A percentile compares a stretch with the other conserved stretches of the same genome.
These are phyloP conservation scores for Lodderomyces oxycetoniae DNA, from an alignment of 1,139 yeast genomes.

Conservation along the genomic window DNA sequence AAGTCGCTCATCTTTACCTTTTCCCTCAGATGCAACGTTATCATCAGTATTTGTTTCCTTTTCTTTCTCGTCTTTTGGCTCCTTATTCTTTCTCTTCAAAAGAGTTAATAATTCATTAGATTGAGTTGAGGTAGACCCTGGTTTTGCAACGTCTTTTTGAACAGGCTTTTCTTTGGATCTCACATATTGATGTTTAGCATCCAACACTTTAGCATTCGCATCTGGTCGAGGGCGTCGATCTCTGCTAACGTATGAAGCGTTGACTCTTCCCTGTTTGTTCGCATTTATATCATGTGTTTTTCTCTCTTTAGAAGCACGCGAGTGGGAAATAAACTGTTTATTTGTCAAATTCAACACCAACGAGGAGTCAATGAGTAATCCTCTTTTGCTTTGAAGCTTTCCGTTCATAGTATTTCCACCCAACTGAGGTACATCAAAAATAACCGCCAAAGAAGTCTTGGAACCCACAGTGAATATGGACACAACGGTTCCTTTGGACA, in stretches of 20 bases:
- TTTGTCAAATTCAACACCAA: constrained; percentile 72
- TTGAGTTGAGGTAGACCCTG: neutral
- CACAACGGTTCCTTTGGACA: constrained; percentile 86
- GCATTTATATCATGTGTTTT: constrained; percentile 28
- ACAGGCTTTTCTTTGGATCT: neutral
- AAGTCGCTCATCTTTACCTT: constrained; percentile 17
- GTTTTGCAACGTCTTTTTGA: neutral
- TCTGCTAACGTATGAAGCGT: neutral
- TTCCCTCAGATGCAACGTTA: neutral
- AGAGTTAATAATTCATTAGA: constrained; percentile 36
- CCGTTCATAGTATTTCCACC: constrained; percentile 83
- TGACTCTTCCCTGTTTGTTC: constrained; percentile 17
- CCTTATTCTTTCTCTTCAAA: constrained; percentile 27
- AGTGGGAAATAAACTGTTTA: constrained; percentile 71
- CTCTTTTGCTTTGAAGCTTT: constrained; percentile 71
- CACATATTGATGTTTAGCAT: neutral
- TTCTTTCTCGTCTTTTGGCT: constrained; percentile 10
- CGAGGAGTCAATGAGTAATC: constrained; percentile 77
- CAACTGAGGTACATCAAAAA: constrained; percentile 78
- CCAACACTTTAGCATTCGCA: neutral
- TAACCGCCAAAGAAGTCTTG: constrained; percentile 57
- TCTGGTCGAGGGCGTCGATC: neutral
- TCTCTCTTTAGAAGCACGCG: constrained; percentile 54
- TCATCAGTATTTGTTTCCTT: constrained; percentile 2
- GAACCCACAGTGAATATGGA: constrained; percentile 67